Percentiles rank a stretch among this genome's conserved stretches.
phyloP scores from a whole-genome alignment of 1,284 basidiomycete species.

The Austroboletus novae-zelandiae region DNA sequence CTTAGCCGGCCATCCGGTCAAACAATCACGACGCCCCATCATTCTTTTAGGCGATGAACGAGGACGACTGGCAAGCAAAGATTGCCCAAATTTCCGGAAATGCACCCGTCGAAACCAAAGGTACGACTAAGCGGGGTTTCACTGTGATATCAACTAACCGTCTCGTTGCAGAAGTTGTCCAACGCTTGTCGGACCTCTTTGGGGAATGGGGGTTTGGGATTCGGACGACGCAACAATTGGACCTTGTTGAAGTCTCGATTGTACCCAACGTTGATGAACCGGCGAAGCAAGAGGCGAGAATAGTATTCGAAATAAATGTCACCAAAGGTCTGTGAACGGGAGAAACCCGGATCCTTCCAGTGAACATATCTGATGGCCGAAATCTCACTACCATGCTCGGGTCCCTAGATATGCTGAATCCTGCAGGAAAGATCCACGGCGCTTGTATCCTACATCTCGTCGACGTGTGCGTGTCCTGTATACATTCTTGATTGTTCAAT shows the following conservation, averaged over 20 bases:
- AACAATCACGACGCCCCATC: too few species aligned
- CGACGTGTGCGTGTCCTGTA: slow-evolving; percentile 40
- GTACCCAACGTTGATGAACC: slow-evolving; percentile 44
- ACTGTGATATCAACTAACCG: neutral
- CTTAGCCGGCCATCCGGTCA: too few species aligned
- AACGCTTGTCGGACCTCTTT: slow-evolving; percentile 8
- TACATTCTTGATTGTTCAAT: neutral
- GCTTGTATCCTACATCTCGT: slow-evolving; percentile 51
- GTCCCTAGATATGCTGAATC: slow-evolving; percentile 50
- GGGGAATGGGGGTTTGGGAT: slow-evolving; percentile 13
- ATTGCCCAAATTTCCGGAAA: slow-evolving; percentile 40
- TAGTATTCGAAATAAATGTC: slow-evolving; percentile 49
- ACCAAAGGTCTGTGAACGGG: slow-evolving; percentile 41
- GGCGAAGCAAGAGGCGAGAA: slow-evolving; percentile 40
- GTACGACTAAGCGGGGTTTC: slow-evolving; percentile 2
- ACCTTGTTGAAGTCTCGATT: slow-evolving; percentile 45
- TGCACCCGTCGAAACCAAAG: slow-evolving; percentile 41
- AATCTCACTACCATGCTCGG: too few species aligned
- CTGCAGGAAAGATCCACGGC: slow-evolving; percentile 45
- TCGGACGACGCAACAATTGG: slow-evolving; percentile 26
- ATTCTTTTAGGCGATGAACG: slow-evolving; percentile 6
- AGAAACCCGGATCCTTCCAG: neutral
- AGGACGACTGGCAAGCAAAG: neutral
- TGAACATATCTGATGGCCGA: too few species aligned
- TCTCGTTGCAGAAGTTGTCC: slow-evolving; percentile 25